Evolutionary conservation across 345 rosid species (phyloP), one percentile per base, ranked within the genome.

Genomic region (Erysimum cheiranthoides): DNA sequence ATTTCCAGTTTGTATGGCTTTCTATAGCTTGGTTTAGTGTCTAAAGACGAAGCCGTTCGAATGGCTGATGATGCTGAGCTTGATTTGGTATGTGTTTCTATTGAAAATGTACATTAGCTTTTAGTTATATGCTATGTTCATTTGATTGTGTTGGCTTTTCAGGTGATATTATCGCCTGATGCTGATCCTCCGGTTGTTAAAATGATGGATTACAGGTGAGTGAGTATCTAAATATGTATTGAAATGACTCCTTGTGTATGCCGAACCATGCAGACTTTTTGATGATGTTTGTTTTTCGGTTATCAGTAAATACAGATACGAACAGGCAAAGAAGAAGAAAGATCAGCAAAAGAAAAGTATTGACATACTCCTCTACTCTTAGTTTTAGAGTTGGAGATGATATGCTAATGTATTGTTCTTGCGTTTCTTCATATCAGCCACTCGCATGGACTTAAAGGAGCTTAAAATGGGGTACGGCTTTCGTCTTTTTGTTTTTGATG

Each of bases 181-280:
- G 95, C 97, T 6, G 96, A 95, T 81, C 99, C 99, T 73, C 99
- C 96, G 0, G 97, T 92, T 75, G 85, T 92, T 78, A 86, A 86
- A 86, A 92, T 89, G 81, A 92, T 90, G 97, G 96, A 95, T 73
- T 95, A 86, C 81, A 89, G 80, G 99, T 88, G 84, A 60, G 99
- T 88, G 84, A 60, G 34, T 63, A 21, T 21, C 21, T 42, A 1
- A 21, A 30, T 18, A 17, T 64, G 14, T 73, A 46, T 49, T 53
- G 57, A 46, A 66, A 51, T 76, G 51, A 12, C 40, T 31, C 54
- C 57, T 67, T 73, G 14, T 72, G 40, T 40, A 11, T 63, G 17
- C 60, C 8, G 4, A 49, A 1, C 27, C 1, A 1, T 4, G 21
- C 10, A 59, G 10, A 32, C 10, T 4, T 3, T 3, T 51, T 7